Evolutionary conservation across 306 rosid species (phyloP), one percentile per base, ranked within the genome.

Genomic region (Fragaria iinumae): DNA sequence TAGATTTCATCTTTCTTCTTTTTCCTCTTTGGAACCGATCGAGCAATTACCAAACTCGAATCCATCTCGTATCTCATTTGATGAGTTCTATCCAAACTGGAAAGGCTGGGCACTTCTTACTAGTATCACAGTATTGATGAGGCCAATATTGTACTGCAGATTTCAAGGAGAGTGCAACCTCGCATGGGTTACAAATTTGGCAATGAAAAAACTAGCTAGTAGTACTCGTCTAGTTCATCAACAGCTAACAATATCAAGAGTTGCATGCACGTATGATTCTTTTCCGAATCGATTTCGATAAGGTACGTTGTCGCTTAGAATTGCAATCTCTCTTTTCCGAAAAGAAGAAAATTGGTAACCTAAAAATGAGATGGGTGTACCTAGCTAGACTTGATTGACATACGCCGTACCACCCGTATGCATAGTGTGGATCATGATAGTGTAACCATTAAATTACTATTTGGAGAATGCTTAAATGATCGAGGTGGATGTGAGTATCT

Each of bases 181-280:
- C 76, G 67, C 76, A 16, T 20, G 67, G 6, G 59, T 27, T 48
- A 69, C 11, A 69, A 13, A 45, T 72, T 72, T 21, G 48, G 34
- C 64, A n/a, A 53, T 25, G 8, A 60, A 13, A 27, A 60, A 21
- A 8, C 5, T 8, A n/a, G 21, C 23, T 2, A 53, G 25, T 7
- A 0, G 25, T 53, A 23, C 60, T 55, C 27, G 8, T 55, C 62
- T n/a, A 55, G 13, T 55, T 50, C 57, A 18, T 55, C 62, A n/a
- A 55, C 27, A 23, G 36, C 36, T 25, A 59, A 0, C 2, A 59
- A 21, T 23, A 23, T 59, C 36, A 59, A 59, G 65, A 59, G 65
- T 57, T 59, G 65, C 65, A 59, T 25, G 36, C 16, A 23, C 36
- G 65, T 12, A 55, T 18, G 13, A 55, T 1, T 55, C 62, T 55